Evolutionary conservation across 805 yeast species (phyloP).

Genomic region (Vanderwaltozyma polyspora): DNA sequence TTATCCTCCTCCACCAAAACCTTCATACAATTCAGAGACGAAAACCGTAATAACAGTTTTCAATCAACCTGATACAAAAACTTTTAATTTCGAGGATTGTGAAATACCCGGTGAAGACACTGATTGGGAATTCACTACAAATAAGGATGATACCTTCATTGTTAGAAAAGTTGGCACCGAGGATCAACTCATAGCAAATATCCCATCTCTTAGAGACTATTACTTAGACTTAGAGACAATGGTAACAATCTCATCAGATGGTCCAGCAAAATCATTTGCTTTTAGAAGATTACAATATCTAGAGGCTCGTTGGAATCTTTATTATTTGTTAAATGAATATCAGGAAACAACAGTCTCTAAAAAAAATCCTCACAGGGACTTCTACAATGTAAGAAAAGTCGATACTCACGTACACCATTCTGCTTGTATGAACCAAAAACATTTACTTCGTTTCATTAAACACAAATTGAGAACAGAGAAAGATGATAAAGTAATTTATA

Average conservation of each 20-base stretch:
- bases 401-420: constrained; percentile 95
- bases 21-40: constrained; percentile 65
- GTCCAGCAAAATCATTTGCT: constrained; percentile 94
- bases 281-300: constrained; percentile 85
- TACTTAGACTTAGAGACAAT: constrained; percentile 72
- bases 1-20: constrained; percentile 90
- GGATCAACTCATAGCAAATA: constrained; percentile 35
- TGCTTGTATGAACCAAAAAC: constrained; percentile 99
- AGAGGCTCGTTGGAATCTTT: constrained; percentile 95
- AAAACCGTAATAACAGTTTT: constrained; percentile 37
- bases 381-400: constrained; percentile 34
- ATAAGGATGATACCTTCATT: constrained; percentile 62
- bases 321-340: constrained; percentile 77
- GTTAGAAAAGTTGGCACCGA: constrained; percentile 33
- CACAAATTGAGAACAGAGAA: constrained; percentile 82
- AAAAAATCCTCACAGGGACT: constrained; percentile 85
- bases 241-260: constrained; percentile 72
- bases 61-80: constrained; percentile 31
- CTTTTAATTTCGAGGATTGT: constrained; percentile 34
- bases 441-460: constrained; percentile 84
- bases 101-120: constrained; percentile 32
- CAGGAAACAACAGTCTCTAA: constrained; percentile 87
- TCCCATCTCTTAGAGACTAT: constrained; percentile 77
- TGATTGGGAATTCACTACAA: constrained; percentile 47
- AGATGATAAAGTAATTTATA: constrained; percentile 79